A percentile compares a stretch with the other conserved stretches of the same genome.
Evolutionary conservation across 2,329 filamentous ascomycete genomes (phyloP).

Genomic region (Neocatenulostroma microsporum): DNA sequence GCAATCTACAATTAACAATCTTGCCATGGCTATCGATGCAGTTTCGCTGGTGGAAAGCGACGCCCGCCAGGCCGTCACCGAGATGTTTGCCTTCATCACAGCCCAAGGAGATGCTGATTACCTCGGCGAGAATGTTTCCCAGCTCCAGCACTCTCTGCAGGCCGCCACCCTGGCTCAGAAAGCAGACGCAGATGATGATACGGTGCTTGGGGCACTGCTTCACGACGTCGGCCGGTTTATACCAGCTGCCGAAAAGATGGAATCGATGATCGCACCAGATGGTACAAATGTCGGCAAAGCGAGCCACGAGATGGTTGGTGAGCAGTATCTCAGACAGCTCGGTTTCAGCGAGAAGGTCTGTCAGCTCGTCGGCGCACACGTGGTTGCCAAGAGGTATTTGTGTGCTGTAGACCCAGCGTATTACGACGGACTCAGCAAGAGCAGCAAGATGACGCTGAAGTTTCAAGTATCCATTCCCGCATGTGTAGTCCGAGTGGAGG

Average conservation of each 20-base stretch:
- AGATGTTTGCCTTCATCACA: conserved; percentile 17
- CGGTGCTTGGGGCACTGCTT: conserved; percentile 33
- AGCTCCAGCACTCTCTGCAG: conserved; percentile 28
- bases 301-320: conserved; percentile 34
- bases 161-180: conserved; percentile 23
- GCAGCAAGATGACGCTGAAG: conserved; percentile 32
- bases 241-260: conserved; percentile 25
- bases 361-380: conserved; percentile 33
- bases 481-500: too few relatives aligned
- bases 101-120: conserved; percentile 26
- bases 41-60: conserved; percentile 8
- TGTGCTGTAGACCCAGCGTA: conserved; percentile 29
- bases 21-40: conserved; percentile 4
- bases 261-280: conserved; percentile 17
- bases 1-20: too few relatives aligned
- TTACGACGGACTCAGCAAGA: conserved; percentile 30
- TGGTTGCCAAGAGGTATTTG: conserved; percentile 35
- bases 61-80: conserved; percentile 13
- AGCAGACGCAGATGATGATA: conserved; percentile 21
- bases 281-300: conserved; percentile 30
- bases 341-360: conserved; percentile 33
- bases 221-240: conserved; percentile 40
- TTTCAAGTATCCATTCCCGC: conserved; percentile 34
- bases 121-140: conserved; percentile 24
- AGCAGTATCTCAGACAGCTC: conserved; percentile 28